Conservation (phyloP, 768 basidiomycete genomes). For the Tylopilus vinaceipallidus region DNA sequence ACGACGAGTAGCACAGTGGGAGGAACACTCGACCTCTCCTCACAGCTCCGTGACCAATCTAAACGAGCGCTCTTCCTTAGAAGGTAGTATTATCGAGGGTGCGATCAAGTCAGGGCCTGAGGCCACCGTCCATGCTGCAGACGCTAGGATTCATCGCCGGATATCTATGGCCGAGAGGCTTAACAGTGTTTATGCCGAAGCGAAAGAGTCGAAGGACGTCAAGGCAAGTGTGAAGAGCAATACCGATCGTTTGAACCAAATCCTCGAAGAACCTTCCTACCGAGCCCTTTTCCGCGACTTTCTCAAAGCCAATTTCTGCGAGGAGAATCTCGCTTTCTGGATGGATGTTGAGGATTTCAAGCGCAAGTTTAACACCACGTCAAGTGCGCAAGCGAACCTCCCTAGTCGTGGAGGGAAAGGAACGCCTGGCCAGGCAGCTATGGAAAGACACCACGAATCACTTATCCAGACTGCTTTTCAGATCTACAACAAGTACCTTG, state of each 20-base stretch:
- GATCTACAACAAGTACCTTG: conserved; percentile 93
- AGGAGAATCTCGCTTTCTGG: conserved; percentile 98
- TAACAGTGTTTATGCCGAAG: conserved; percentile 48
- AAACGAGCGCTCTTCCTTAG: conserved; percentile 60
- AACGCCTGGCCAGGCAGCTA: conserved; percentile 79
- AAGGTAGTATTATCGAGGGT: conserved; percentile 32
- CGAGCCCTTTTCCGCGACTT: conserved; percentile 93
- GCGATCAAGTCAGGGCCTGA: conserved; percentile 26
- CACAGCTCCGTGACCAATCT: conserved; percentile 65
- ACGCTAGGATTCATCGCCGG: conserved; percentile 72
- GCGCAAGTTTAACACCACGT: conserved; percentile 92
- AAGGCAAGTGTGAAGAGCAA: conserved; percentile 81
- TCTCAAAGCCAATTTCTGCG: conserved; percentile 91
- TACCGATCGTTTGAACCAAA: conserved; percentile 85
- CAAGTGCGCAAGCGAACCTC: conserved; percentile 72
- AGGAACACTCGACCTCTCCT: conserved; percentile 53
- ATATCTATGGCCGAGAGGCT: conserved; percentile 76
- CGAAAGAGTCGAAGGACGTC: conserved; percentile 41
- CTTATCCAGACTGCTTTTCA: conserved; percentile 92
- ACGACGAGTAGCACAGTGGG: conserved; percentile 83
- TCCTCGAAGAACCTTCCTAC: conserved; percentile 88
- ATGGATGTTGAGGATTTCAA: conserved; percentile 97
- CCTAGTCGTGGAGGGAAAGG: conserved; percentile 41
- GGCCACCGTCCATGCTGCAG: conserved; percentile 34
- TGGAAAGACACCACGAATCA: conserved; percentile 96